Conservation (phyloP, 805 yeast genomes). For the Pichia kluyveri region DNA sequence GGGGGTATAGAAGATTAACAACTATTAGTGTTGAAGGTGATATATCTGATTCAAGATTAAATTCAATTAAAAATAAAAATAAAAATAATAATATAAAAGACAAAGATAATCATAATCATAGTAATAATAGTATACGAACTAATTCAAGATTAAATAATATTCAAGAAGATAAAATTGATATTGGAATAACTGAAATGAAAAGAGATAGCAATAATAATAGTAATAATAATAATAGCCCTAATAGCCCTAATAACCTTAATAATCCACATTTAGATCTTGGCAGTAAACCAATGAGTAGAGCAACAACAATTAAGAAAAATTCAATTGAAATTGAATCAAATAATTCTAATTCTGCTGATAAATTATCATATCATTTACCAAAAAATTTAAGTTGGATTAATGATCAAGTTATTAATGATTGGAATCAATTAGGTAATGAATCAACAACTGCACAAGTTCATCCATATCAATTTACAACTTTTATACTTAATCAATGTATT, state of each 20-base stretch:
- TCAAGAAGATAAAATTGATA: neutral
- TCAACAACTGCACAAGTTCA: slow-evolving; percentile 95
- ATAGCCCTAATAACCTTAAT: too few relatives aligned
- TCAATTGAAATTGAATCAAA: slow-evolving; percentile 25
- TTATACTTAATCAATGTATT: slow-evolving; percentile 67
- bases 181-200: neutral
- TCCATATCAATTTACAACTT: slow-evolving; percentile 89
- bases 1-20: slow-evolving; percentile 89
- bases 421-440: slow-evolving; percentile 75
- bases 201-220: neutral
- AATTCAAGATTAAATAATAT: neutral
- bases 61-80: slow-evolving; percentile 2
- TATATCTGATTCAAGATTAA: slow-evolving; percentile 27
- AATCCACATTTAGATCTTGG: slow-evolving; percentile 4
- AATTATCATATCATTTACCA: slow-evolving; percentile 35
- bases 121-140: neutral
- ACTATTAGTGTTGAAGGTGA: slow-evolving; percentile 87
- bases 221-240: too few relatives aligned
- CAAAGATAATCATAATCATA: neutral
- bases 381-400: slow-evolving; percentile 70
- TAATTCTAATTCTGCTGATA: slow-evolving; percentile 8
- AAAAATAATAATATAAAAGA: neutral
- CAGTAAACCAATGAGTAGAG: slow-evolving; percentile 18
- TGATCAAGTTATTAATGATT: slow-evolving; percentile 51
- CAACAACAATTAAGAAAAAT: slow-evolving; percentile 27